phyloP scores from a whole-genome alignment of 257 asterid genomes.

The Knoxia roxburghii region DNA sequence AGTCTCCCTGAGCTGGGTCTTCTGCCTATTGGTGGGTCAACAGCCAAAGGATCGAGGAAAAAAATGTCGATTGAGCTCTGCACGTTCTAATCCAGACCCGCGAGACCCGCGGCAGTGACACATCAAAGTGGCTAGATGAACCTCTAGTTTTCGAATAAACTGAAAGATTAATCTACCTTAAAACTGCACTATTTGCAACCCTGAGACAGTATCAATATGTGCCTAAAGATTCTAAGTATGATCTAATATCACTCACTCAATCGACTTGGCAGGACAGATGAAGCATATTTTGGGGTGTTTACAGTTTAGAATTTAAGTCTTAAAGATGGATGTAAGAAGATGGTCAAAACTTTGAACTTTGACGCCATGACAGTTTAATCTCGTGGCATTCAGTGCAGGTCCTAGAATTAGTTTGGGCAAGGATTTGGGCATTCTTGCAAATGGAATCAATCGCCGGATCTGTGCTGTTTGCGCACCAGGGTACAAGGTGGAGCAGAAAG shows the following conservation, averaged over 20 bases:
- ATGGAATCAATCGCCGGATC: slow-evolving; percentile 60
- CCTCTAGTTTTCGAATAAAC: slow-evolving; percentile 57
- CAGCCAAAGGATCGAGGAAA: slow-evolving; percentile 50
- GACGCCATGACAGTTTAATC: slow-evolving; percentile 41
- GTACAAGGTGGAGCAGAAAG: slow-evolving; percentile 55
- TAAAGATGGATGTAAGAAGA: slow-evolving; percentile 58
- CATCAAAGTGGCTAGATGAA: slow-evolving; percentile 37
- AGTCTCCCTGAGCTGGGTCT: slow-evolving; percentile 66
- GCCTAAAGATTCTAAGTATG: slow-evolving; percentile 63
- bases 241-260: slow-evolving; percentile 55
- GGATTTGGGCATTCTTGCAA: slow-evolving; percentile 52
- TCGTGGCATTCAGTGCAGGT: slow-evolving; percentile 54
- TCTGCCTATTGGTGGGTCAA: slow-evolving; percentile 40
- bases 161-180: slow-evolving; percentile 46
- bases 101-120: slow-evolving; percentile 44
- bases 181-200: slow-evolving; percentile 58
- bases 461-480: slow-evolving; percentile 43
- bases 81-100: slow-evolving; percentile 19
- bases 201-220: slow-evolving; percentile 59
- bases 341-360: slow-evolving; percentile 28
- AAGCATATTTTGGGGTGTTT: slow-evolving; percentile 57
- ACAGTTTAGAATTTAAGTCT: slow-evolving; percentile 49
- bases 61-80: slow-evolving; percentile 38
- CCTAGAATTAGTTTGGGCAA: slow-evolving; percentile 56
- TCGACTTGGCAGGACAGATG: slow-evolving; percentile 55